phyloP scores from a whole-genome alignment of 495 filamentous ascomycete species.

The Penicillium goetzii region DNA sequence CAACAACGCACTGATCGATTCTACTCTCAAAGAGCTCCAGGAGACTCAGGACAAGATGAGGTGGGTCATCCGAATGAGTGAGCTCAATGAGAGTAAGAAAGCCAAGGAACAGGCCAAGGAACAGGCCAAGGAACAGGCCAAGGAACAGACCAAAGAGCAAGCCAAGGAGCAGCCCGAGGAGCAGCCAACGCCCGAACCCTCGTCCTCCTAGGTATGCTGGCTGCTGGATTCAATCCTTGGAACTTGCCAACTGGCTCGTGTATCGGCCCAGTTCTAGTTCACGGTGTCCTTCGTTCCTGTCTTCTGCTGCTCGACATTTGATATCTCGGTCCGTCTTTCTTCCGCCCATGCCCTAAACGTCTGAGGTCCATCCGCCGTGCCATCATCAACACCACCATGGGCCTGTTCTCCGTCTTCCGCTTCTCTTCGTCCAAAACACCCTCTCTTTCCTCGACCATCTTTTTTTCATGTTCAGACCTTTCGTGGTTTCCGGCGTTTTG shows the following conservation, averaged over 20 bases:
- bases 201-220: not conserved
- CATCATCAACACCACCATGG: not conserved
- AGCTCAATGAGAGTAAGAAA: conserved; percentile 6
- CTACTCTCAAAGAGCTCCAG: conserved; percentile 50
- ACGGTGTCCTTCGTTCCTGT: not conserved
- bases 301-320: not conserved
- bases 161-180: not conserved
- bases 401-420: not conserved
- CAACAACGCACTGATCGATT: conserved; percentile 60
- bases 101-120: too few species aligned
- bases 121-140: not conserved
- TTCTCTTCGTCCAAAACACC: not conserved
- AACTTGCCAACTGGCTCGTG: not conserved
- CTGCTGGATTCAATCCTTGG: not conserved
- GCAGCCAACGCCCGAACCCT: not conserved
- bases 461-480: conserved; percentile 6
- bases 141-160: not conserved
- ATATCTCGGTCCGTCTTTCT: not conserved
- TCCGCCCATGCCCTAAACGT: not conserved
- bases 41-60: conserved; percentile 67
- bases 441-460: not conserved
- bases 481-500: conserved; percentile 12
- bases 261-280: not conserved
- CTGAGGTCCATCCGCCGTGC: not conserved
- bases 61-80: conserved; percentile 64